Evolutionary conservation across 1,139 yeast species (phyloP).

Genomic region (Arxiozyma telluris): DNA sequence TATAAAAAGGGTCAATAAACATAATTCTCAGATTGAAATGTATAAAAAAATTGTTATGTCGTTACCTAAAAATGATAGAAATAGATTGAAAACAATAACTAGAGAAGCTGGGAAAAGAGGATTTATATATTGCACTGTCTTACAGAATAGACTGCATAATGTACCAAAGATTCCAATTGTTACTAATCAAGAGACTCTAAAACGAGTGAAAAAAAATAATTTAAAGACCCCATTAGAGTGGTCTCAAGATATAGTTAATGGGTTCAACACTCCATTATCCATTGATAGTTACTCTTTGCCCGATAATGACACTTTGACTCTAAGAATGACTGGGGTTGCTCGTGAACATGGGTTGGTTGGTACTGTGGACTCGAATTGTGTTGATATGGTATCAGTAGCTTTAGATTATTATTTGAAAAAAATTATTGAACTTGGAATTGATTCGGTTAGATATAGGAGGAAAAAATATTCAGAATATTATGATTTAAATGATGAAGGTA

Average conservation of each 20-base stretch:
- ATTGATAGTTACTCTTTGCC: slow-evolving; percentile 77
- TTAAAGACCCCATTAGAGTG: slow-evolving; percentile 59
- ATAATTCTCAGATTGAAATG: slow-evolving; percentile 57
- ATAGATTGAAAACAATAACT: slow-evolving; percentile 74
- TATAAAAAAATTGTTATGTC: slow-evolving; percentile 83
- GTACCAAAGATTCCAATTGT: slow-evolving; percentile 85
- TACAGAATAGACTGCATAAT: slow-evolving; percentile 74
- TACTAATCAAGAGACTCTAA: slow-evolving; percentile 36
- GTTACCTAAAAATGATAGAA: slow-evolving; percentile 73
- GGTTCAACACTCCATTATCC: slow-evolving; percentile 77
- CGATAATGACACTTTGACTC: slow-evolving; percentile 59
- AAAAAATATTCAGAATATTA: slow-evolving; percentile 43
- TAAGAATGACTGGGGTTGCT: slow-evolving; percentile 72
- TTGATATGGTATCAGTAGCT: slow-evolving; percentile 71
- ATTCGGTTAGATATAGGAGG: slow-evolving; percentile 54
- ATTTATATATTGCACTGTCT: slow-evolving; percentile 64
- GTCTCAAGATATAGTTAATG: slow-evolving; percentile 89
- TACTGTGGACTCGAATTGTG: slow-evolving; percentile 58
- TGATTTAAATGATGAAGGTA: slow-evolving; percentile 29
- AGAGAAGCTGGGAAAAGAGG: slow-evolving; percentile 74
- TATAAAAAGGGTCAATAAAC: slow-evolving; percentile 21
- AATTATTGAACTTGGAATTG: slow-evolving; percentile 67
- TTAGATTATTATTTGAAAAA: slow-evolving; percentile 70
- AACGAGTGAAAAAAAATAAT: slow-evolving; percentile 35
- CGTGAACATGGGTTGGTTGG: slow-evolving; percentile 91